Percentiles rank a stretch among this genome's conserved stretches.
phyloP scores from a whole-genome alignment of 2,329 filamentous ascomycete genomes.

The Ophiostoma sp. region DNA sequence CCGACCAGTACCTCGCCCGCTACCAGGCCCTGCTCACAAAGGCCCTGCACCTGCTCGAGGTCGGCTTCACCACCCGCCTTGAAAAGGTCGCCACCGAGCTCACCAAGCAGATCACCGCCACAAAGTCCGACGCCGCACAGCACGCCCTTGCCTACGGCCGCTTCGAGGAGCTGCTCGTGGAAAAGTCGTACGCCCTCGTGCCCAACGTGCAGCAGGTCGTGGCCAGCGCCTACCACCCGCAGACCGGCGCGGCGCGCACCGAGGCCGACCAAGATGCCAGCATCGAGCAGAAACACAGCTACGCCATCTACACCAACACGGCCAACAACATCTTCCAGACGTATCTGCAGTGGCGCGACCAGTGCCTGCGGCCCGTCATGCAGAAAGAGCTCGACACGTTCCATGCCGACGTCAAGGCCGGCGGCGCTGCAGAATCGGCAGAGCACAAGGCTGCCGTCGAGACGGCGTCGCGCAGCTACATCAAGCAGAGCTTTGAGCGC shows the following conservation, averaged over 20 bases:
- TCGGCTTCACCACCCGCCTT: conserved; percentile 49
- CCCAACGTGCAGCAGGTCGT: conserved; percentile 52
- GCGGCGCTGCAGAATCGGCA: conserved; percentile 5
- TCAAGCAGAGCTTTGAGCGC: conserved; percentile 57
- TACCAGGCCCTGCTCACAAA: conserved; percentile 76
- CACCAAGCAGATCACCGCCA: conserved; percentile 48
- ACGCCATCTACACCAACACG: conserved; percentile 50
- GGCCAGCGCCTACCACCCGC: conserved; percentile 47
- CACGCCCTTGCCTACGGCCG: conserved; percentile 57
- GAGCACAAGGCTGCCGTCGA: conserved; percentile 37
- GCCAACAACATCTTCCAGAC: conserved; percentile 51
- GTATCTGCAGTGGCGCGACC: conserved; percentile 49
- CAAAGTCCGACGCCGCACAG: conserved; percentile 54
- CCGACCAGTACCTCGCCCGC: conserved; percentile 78
- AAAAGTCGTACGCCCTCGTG: conserved; percentile 50
- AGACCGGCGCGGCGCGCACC: conserved; percentile 43
- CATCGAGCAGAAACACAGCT: conserved; percentile 35
- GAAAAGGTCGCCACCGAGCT: conserved; percentile 53
- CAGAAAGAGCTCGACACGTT: conserved; percentile 53
- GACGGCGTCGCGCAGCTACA: conserved; percentile 52
- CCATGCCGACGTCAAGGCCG: conserved; percentile 46
- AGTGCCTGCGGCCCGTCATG: conserved; percentile 48
- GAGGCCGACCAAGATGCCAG: background rate
- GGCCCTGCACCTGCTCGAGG: conserved; percentile 57
- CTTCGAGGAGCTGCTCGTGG: conserved; percentile 53